These are phyloP conservation scores for Cladophialophora carrionii DNA, from an alignment of 2,329 filamentous ascomycete genomes.

Conservation along the genomic window DNA sequence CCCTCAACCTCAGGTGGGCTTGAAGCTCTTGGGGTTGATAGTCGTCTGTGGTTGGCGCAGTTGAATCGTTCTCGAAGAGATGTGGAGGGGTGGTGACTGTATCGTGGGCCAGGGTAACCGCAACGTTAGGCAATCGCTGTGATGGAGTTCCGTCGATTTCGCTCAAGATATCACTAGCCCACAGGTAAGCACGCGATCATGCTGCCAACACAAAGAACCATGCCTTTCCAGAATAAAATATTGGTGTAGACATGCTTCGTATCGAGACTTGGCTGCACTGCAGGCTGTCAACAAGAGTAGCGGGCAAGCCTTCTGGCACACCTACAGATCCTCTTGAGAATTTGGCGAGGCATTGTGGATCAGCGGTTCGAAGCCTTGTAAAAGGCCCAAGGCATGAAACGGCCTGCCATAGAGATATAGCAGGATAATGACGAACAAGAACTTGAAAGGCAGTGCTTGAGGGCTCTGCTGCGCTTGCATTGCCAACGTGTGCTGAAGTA, in stretches of 20 bases:
- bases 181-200: background rate
- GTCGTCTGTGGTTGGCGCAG: background rate
- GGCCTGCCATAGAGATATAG: slow-evolving; percentile 19
- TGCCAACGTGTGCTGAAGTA: slow-evolving; percentile 15
- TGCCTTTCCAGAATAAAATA: slow-evolving; percentile 22
- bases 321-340: slow-evolving; percentile 13
- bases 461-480: slow-evolving; percentile 18
- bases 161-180: slow-evolving; percentile 18
- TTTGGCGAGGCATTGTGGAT: slow-evolving; percentile 14
- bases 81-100: background rate
- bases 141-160: slow-evolving; percentile 17
- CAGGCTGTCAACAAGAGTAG: background rate
- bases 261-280: slow-evolving; percentile 10
- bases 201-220: background rate
- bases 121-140: slow-evolving; percentile 11
- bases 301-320: background rate
- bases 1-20: slow-evolving; percentile 16
- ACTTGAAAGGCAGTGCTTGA: slow-evolving; percentile 15
- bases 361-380: slow-evolving; percentile 16
- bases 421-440: slow-evolving; percentile 19
- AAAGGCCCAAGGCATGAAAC: slow-evolving; percentile 16
- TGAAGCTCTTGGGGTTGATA: slow-evolving; percentile 4
- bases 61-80: slow-evolving; percentile 4
- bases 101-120: background rate
- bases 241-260: slow-evolving; percentile 18